These are phyloP conservation scores for Vaccinium myrtillus DNA, from an alignment of 148 eudicot genomes.

Conservation along the genomic window DNA sequence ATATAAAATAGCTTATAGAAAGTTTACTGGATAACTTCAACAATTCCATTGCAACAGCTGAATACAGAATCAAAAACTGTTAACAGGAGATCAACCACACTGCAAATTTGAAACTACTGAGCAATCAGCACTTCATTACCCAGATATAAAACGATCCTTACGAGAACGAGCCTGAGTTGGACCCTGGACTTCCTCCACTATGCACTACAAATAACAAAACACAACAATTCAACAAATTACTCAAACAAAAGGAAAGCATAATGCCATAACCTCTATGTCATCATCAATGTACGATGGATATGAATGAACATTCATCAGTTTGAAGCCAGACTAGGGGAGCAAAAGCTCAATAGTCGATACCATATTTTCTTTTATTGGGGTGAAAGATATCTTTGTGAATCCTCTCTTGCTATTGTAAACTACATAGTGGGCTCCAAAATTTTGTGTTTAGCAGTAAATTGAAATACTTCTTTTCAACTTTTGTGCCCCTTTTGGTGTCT, in stretches of 20 bases:
- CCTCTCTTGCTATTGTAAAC: neutral
- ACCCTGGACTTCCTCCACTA: constrained; percentile 98
- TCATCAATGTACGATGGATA: neutral
- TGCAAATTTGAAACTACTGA: neutral
- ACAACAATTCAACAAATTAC: constrained; percentile 12
- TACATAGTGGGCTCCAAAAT: neutral
- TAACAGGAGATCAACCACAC: neutral
- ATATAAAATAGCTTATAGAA: neutral
- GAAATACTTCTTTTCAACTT: neutral
- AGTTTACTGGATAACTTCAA: neutral
- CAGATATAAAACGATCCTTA: constrained; percentile 94
- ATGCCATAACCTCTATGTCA: neutral
- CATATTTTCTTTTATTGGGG: neutral
- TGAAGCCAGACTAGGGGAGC: neutral
- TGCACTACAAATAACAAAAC: constrained; percentile 52
- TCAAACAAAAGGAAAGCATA: neutral
- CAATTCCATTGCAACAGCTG: constrained; percentile 5
- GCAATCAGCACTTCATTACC: constrained; percentile 46
- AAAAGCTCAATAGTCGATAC: neutral
- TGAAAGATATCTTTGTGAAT: neutral
- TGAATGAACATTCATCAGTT: neutral
- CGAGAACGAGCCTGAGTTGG: constrained; percentile 93
- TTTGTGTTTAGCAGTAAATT: neutral
- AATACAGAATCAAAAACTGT: neutral
- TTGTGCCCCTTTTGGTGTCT: neutral